Evolutionary conservation across 495 filamentous ascomycete genomes (phyloP).

Genomic region (Zalerion maritima): DNA sequence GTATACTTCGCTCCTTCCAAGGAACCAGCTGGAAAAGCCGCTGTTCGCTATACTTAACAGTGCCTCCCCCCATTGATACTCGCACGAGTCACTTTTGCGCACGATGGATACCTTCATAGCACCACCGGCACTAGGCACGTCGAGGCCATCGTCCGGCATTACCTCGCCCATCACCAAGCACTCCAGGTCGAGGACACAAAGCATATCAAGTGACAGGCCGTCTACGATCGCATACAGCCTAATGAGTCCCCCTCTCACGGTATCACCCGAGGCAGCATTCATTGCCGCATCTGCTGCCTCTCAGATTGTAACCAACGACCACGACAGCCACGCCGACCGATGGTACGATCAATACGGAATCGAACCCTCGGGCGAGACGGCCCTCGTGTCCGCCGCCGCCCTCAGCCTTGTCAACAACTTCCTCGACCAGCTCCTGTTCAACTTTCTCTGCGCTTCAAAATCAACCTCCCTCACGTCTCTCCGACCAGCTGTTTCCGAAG

Average conservation of each 20-base stretch:
- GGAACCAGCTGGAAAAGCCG: too few species aligned
- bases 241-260: constrained; percentile 46
- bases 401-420: constrained; percentile 79
- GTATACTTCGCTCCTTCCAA: too few species aligned
- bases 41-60: too few species aligned
- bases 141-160: constrained; percentile 25
- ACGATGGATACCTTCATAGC: too few species aligned
- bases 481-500: constrained; percentile 70
- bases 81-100: too few species aligned
- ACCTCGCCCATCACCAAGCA: constrained; percentile 21
- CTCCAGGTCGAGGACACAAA: constrained; percentile 30
- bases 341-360: constrained; percentile 50
- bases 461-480: constrained; percentile 69
- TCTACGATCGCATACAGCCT: constrained; percentile 32
- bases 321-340: constrained; percentile 54
- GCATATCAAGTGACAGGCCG: constrained; percentile 41
- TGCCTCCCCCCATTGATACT: too few species aligned
- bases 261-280: constrained; percentile 70
- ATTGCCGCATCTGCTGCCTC: constrained; percentile 81
- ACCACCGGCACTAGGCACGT: too few species aligned
- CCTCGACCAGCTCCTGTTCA: constrained; percentile 84
- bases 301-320: constrained; percentile 80
- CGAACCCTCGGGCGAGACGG: constrained; percentile 47
- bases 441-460: constrained; percentile 63
- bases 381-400: constrained; percentile 61